phyloP scores from a whole-genome alignment of 192 early-diverging fungal species.

The Backusella sp. region DNA sequence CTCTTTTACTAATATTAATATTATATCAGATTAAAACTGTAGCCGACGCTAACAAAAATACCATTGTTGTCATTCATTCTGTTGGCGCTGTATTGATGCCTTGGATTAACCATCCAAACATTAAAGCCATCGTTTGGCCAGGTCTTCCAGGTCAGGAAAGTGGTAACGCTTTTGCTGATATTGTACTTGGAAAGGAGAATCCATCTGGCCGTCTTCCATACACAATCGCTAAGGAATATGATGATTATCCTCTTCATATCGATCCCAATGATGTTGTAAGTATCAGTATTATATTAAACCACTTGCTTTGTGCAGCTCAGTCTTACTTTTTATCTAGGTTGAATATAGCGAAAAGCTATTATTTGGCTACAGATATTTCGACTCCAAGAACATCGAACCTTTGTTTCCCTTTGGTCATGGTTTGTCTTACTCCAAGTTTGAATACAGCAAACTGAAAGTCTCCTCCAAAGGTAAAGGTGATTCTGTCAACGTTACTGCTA shows the following conservation, averaged over 20 bases:
- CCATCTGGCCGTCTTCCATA: conserved; percentile 63
- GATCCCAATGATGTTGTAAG: neutral
- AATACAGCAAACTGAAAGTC: conserved; percentile 39
- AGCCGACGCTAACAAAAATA: conserved; percentile 36
- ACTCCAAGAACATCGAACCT: conserved; percentile 47
- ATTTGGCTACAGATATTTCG: conserved; percentile 55
- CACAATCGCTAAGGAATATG: conserved; percentile 43
- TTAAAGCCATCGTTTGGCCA: conserved; percentile 50
- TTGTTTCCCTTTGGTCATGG: conserved; percentile 61
- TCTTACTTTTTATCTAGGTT: conserved; percentile 36
- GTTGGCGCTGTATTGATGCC: conserved; percentile 59
- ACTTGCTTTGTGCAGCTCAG: too few species aligned
- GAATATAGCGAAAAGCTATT: conserved; percentile 51
- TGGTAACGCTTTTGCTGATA: conserved; percentile 63
- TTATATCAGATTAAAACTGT: conserved; percentile 33
- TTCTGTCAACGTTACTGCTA: conserved; percentile 14
- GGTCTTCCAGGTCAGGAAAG: conserved; percentile 62
- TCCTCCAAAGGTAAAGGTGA: neutral
- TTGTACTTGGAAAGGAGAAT: conserved; percentile 62
- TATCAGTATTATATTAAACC: too few species aligned
- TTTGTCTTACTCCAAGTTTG: conserved; percentile 64
- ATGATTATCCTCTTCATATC: conserved; percentile 39
- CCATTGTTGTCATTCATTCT: conserved; percentile 44
- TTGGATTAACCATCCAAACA: conserved; percentile 57
- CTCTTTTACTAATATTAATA: neutral